These are phyloP conservation scores for Tagetes erecta DNA, from an alignment of 129 eudicot species.

Conservation along the genomic window DNA sequence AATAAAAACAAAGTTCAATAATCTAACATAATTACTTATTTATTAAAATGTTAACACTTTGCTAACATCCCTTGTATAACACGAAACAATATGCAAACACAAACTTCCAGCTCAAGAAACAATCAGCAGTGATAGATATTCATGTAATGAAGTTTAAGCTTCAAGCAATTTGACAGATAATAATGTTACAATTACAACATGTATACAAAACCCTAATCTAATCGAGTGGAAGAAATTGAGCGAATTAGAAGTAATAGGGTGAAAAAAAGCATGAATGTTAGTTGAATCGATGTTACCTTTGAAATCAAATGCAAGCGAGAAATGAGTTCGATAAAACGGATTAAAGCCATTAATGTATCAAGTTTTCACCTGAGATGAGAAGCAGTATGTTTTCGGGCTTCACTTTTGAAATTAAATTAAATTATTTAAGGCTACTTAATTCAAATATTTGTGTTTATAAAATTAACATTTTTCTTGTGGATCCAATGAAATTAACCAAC, in stretches of 20 bases:
- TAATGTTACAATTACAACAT: conserved; percentile 13
- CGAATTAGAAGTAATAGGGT: conserved; percentile 1
- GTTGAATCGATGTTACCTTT: conserved; percentile 23
- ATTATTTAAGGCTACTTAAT: too few species aligned
- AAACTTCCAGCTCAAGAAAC: neutral
- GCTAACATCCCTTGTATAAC: neutral
- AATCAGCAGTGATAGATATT: neutral
- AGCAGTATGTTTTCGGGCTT: neutral
- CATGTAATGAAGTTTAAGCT: neutral
- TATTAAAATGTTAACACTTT: neutral
- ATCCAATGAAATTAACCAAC: too few species aligned
- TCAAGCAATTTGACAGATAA: neutral
- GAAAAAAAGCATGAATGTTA: conserved; percentile 16
- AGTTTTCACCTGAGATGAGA: neutral
- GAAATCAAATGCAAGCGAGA: conserved; percentile 20
- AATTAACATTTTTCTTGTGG: too few species aligned
- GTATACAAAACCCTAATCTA: conserved; percentile 25
- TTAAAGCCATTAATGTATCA: neutral
- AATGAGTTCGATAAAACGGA: neutral
- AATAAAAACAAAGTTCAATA: neutral
- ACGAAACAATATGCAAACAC: neutral
- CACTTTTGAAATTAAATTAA: neutral
- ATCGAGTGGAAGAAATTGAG: neutral
- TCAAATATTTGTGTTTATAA: too few species aligned
- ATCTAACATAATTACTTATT: neutral